Conservation (phyloP, 768 basidiomycete genomes). For the Trametes cingulata region DNA sequence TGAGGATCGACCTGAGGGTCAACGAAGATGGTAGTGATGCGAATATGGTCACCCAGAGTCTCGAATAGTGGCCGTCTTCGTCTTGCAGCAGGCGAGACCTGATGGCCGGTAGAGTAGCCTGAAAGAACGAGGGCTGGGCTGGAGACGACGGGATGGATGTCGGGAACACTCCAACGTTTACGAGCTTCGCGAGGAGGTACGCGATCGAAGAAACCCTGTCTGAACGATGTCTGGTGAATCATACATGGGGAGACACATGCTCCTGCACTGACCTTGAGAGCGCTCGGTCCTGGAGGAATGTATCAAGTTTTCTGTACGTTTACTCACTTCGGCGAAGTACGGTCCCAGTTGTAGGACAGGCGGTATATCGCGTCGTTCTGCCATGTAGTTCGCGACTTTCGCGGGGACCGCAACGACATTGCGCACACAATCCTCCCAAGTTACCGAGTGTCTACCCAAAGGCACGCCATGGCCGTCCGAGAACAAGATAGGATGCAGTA, state of each 20-base stretch:
- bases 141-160: constrained; percentile 46
- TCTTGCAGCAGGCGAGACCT: constrained; percentile 39
- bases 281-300: constrained; percentile 40
- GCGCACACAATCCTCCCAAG: constrained; percentile 80
- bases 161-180: constrained; percentile 68
- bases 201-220: constrained; percentile 45
- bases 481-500: constrained; percentile 58
- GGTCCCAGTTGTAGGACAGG: constrained; percentile 50
- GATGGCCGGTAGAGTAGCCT: constrained; percentile 48
- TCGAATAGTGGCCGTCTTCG: constrained; percentile 41
- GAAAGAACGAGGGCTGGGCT: constrained; percentile 76
- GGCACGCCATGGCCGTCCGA: constrained; percentile 20
- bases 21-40: constrained; percentile 49
- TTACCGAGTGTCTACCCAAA: constrained; percentile 34
- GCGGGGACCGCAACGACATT: constrained; percentile 65
- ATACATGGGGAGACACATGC: constrained; percentile 2
- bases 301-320: constrained; percentile 55
- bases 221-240: constrained; percentile 21
- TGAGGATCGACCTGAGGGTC: constrained; percentile 57
- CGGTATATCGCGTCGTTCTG: constrained; percentile 45
- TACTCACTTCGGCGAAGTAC: constrained; percentile 56
- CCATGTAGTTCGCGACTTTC: constrained; percentile 76
- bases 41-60: constrained; percentile 51
- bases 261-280: constrained; percentile 42
- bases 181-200: constrained; percentile 65